Conservation (phyloP, 352 stramenopile genomes). For the Aphanomyces euteiches region DNA sequence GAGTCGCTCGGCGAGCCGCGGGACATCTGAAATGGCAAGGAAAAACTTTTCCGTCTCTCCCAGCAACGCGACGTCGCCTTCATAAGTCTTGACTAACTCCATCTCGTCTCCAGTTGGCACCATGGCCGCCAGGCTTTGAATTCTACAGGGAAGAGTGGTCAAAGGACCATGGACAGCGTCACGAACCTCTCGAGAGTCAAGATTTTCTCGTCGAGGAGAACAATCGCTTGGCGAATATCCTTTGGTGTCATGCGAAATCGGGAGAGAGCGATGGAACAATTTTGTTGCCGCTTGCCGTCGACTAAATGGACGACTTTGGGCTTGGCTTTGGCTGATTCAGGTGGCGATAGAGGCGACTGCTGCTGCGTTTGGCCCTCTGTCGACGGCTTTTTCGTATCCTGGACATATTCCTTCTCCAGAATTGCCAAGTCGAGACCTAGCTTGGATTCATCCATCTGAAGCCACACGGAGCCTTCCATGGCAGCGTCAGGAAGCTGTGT, state of each 20-base stretch:
- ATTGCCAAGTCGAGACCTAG: constrained; percentile 3
- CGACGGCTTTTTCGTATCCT: constrained; percentile 32
- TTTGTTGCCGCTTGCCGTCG: constrained; percentile 39
- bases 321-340: neutral
- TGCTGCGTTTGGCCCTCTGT: constrained; percentile 1
- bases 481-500: constrained; percentile 10
- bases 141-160: neutral
- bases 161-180: neutral
- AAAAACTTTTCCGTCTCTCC: constrained; percentile 88
- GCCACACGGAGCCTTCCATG: constrained; percentile 9
- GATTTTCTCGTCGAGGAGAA: constrained; percentile 31
- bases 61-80: constrained; percentile 78
- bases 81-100: constrained; percentile 56
- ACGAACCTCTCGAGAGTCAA: constrained; percentile 29
- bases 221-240: constrained; percentile 31
- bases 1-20: constrained; percentile 81
- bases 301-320: constrained; percentile 35
- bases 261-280: constrained; percentile 38
- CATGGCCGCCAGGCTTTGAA: constrained; percentile 32
- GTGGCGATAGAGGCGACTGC: no score
- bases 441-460: constrained; percentile 10
- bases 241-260: constrained; percentile 31
- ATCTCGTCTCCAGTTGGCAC: constrained; percentile 33
- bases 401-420: constrained; percentile 18
- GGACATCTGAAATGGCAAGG: constrained; percentile 74